Evolutionary conservation across 768 basidiomycete genomes (phyloP).

Genomic region (Suillus bovinus): DNA sequence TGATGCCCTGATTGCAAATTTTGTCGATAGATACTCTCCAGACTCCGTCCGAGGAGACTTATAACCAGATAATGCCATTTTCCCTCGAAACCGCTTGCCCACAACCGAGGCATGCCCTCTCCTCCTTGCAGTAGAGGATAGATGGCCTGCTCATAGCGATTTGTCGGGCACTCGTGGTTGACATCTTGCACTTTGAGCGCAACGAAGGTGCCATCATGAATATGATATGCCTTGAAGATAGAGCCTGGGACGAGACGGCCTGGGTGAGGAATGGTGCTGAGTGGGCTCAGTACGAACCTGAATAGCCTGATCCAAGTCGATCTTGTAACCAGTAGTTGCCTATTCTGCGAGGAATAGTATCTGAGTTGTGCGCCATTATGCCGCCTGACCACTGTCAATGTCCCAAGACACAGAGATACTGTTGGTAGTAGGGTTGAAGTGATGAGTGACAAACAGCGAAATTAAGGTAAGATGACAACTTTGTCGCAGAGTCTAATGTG

Average conservation of each 20-base stretch:
- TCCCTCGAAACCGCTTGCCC: constrained; percentile 56
- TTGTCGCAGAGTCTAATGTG: neutral
- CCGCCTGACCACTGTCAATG: neutral
- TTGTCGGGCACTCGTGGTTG: constrained; percentile 76
- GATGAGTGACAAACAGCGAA: neutral
- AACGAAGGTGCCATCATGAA: constrained; percentile 58
- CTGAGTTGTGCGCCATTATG: constrained; percentile 16
- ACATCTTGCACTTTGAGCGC: constrained; percentile 74
- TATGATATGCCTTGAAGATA: constrained; percentile 62
- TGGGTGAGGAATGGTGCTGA: constrained; percentile 5
- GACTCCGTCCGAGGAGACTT: constrained; percentile 67
- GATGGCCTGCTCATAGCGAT: constrained; percentile 65
- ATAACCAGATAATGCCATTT: constrained; percentile 76
- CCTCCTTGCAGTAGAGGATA: constrained; percentile 74
- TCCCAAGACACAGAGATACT: neutral
- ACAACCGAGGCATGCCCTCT: constrained; percentile 73
- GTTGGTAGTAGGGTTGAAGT: neutral
- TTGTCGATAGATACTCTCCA: constrained; percentile 61
- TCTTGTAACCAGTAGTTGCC: constrained; percentile 64
- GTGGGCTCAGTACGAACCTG: constrained; percentile 46
- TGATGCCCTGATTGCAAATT: constrained; percentile 44
- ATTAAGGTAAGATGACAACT: neutral
- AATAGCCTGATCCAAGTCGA: constrained; percentile 70
- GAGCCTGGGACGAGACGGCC: constrained; percentile 48
- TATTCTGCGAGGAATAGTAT: constrained; percentile 38